Conservation (phyloP, 2,329 filamentous ascomycete species). For the Sarocladiaceae sp. region DNA sequence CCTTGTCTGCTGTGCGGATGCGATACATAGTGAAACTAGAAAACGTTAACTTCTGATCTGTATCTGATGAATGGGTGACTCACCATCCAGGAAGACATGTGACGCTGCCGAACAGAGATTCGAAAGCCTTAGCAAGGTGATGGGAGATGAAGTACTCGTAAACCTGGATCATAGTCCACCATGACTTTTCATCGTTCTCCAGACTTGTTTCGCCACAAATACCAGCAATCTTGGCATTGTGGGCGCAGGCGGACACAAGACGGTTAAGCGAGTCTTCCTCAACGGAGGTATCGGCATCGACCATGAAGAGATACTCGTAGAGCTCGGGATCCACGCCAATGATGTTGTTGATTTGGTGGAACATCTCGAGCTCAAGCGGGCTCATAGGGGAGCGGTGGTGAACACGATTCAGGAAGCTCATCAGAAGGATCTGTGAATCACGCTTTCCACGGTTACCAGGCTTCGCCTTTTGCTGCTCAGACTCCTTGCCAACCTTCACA, state of each 20-base stretch:
- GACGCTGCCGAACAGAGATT: slow-evolving; percentile 94
- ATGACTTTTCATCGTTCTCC: slow-evolving; percentile 89
- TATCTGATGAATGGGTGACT: slow-evolving; percentile 32
- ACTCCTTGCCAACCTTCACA: slow-evolving; percentile 96
- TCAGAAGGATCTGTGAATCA: slow-evolving; percentile 90
- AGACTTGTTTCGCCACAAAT: slow-evolving; percentile 96
- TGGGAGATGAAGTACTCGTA: slow-evolving; percentile 99
- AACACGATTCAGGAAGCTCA: slow-evolving; percentile 97
- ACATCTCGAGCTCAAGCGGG: slow-evolving; percentile 93
- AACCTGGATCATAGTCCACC: slow-evolving; percentile 99
- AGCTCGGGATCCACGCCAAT: slow-evolving; percentile 96
- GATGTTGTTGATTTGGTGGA: slow-evolving; percentile 98
- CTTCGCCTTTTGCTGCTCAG: slow-evolving; percentile 83
- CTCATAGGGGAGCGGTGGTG: slow-evolving; percentile 93
- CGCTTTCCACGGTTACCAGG: slow-evolving; percentile 97
- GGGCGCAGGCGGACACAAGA: slow-evolving; percentile 84
- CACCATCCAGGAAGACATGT: slow-evolving; percentile 99
- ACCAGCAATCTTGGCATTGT: slow-evolving; percentile 92
- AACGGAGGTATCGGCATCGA: slow-evolving; percentile 95
- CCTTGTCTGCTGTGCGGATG: slow-evolving; percentile 85
- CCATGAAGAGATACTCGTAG: slow-evolving; percentile 95
- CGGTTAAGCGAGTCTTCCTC: slow-evolving; percentile 87
- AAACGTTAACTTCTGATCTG: slow-evolving; percentile 26
- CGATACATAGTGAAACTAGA: slow-evolving; percentile 99
- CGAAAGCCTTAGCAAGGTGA: slow-evolving; percentile 92